Evolutionary conservation across 2,329 filamentous ascomycete species (phyloP).

Genomic region (Fonsecaea pugnacius): DNA sequence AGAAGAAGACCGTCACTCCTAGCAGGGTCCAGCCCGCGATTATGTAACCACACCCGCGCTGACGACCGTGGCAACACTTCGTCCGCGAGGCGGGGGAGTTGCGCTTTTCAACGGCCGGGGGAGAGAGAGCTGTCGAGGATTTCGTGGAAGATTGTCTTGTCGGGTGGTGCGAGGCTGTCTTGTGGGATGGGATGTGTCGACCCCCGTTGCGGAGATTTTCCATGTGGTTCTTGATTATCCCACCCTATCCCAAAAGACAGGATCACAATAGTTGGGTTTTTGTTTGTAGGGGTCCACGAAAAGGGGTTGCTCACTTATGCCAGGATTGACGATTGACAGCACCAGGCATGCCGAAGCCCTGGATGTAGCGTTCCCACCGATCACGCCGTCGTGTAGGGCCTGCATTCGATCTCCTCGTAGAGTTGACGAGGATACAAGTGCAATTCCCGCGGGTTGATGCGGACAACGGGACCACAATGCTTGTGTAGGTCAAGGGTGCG

Average conservation of each 20-base stretch:
- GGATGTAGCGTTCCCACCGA: conserved; percentile 28
- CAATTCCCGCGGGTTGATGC: conserved; percentile 38
- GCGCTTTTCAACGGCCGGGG: conserved; percentile 44
- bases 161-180: background rate
- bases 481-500: conserved; percentile 44
- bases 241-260: background rate
- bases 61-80: conserved; percentile 42
- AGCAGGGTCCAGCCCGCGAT: conserved; percentile 40
- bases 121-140: conserved; percentile 39
- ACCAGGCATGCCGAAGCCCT: conserved; percentile 17
- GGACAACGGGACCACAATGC: conserved; percentile 41
- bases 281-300: background rate
- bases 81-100: conserved; percentile 41
- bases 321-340: background rate
- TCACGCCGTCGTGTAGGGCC: conserved; percentile 22
- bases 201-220: background rate
- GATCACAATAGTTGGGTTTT: background rate
- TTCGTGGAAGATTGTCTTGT: conserved; percentile 42
- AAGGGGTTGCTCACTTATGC: background rate
- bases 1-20: conserved; percentile 41
- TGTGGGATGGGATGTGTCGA: conserved; percentile 4
- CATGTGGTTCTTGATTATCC: conserved; percentile 15
- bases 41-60: conserved; percentile 44
- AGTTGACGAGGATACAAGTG: conserved; percentile 37
- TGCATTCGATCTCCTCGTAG: conserved; percentile 42